These are phyloP conservation scores for Skeletonema potamos DNA, from an alignment of 108 stramenopile species.

Conservation along the genomic window DNA sequence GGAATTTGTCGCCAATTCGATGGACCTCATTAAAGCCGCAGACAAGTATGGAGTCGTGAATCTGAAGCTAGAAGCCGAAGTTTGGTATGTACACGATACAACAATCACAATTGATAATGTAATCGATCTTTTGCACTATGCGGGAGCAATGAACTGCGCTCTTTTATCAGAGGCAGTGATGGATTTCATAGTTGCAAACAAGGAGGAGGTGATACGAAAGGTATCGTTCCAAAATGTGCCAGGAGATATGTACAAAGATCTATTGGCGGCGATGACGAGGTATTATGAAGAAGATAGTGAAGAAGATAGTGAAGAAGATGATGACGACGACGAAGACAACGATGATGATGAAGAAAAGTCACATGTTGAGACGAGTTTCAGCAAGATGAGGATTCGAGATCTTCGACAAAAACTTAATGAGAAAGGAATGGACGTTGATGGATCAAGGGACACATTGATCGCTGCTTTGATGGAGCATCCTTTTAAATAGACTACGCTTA, in stretches of 20 bases:
- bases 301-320: not conserved
- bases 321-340: not conserved
- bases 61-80: slow-evolving; percentile 4
- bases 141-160: not conserved
- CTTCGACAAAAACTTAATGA: too few relatives aligned
- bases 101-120: not conserved
- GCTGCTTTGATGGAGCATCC: too few relatives aligned
- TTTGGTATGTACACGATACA: not conserved
- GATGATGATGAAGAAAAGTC: too few relatives aligned
- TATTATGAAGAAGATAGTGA: not conserved
- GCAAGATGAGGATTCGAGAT: too few relatives aligned
- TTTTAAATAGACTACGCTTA: too few relatives aligned
- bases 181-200: slow-evolving; percentile 16
- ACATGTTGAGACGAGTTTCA: too few relatives aligned
- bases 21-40: not conserved
- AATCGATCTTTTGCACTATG: not conserved
- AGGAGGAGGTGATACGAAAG: not conserved
- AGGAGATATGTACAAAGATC: not conserved
- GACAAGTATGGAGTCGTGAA: not conserved
- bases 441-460: too few relatives aligned
- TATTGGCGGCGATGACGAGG: not conserved
- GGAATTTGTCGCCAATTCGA: not conserved
- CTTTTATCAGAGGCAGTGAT: slow-evolving; percentile 11
- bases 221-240: not conserved
- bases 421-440: too few relatives aligned